Evolutionary conservation across 495 filamentous ascomycete species (phyloP).

Genomic region (Barbatosphaeria neglecta): DNA sequence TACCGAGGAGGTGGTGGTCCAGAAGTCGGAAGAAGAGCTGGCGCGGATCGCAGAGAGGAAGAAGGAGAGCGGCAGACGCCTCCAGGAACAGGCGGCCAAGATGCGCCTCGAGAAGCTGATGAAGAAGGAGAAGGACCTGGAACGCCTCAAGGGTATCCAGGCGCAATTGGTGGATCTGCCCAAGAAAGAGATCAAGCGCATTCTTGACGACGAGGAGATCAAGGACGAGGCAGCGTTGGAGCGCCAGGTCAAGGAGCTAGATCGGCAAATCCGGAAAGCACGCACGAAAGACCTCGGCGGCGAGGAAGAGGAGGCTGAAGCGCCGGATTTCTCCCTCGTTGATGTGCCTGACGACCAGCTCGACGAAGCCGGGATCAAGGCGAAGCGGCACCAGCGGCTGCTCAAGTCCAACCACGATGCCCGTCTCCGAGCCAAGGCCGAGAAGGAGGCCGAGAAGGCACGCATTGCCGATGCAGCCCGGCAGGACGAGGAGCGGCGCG

Average conservation of each 20-base stretch:
- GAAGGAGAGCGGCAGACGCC: slow-evolving; percentile 78
- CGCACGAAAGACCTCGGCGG: slow-evolving; percentile 87
- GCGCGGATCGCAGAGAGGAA: slow-evolving; percentile 78
- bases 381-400: slow-evolving; percentile 82
- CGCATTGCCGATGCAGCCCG: slow-evolving; percentile 71
- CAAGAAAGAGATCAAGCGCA: slow-evolving; percentile 79
- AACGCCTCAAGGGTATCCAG: slow-evolving; percentile 82
- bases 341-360: slow-evolving; percentile 86
- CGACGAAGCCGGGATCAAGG: slow-evolving; percentile 78
- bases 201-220: slow-evolving; percentile 82
- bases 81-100: slow-evolving; percentile 94
- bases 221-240: slow-evolving; percentile 80
- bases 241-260: slow-evolving; percentile 71
- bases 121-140: slow-evolving; percentile 88
- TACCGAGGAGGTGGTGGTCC: slow-evolving; percentile 74
- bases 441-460: slow-evolving; percentile 86
- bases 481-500: slow-evolving; percentile 69
- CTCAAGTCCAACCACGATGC: slow-evolving; percentile 93
- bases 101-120: slow-evolving; percentile 91
- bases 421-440: slow-evolving; percentile 77
- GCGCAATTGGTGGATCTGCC: slow-evolving; percentile 48
- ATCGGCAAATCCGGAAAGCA: slow-evolving; percentile 74
- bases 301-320: slow-evolving; percentile 61
- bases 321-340: slow-evolving; percentile 73
- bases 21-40: slow-evolving; percentile 90